Conservation (phyloP, 169 alveolate genomes). For the Babesia bovis region DNA sequence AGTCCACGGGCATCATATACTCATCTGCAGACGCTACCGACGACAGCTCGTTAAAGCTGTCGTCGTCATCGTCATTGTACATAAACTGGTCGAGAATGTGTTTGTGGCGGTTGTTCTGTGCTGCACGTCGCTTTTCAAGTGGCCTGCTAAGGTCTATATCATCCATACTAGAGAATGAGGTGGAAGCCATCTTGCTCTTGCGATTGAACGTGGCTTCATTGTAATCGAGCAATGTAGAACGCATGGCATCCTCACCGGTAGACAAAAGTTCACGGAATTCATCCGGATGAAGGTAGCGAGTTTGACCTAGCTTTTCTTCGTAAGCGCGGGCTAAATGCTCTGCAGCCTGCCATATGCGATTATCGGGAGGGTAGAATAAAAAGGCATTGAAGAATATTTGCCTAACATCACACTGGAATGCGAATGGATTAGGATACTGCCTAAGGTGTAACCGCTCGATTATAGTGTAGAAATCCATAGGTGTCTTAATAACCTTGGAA, state of each 20-base stretch:
- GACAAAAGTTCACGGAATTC: slow-evolving; percentile 39
- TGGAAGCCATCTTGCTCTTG: slow-evolving; percentile 34
- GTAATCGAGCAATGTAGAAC: slow-evolving; percentile 18
- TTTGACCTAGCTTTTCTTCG: slow-evolving; percentile 67
- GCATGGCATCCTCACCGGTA: slow-evolving; percentile 58
- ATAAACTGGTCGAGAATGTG: slow-evolving; percentile 26
- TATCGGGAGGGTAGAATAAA: slow-evolving; percentile 70
- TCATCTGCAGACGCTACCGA: slow-evolving; percentile 37
- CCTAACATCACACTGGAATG: slow-evolving; percentile 88
- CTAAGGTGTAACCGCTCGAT: slow-evolving; percentile 65
- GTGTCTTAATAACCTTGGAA: slow-evolving; percentile 35
- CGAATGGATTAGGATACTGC: slow-evolving; percentile 84
- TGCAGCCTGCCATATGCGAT: slow-evolving; percentile 81
- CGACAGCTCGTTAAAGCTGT: slow-evolving; percentile 40
- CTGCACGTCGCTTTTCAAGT: slow-evolving; percentile 39
- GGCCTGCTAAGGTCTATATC: slow-evolving; percentile 2
- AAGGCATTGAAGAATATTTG: slow-evolving; percentile 87
- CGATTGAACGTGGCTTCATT: slow-evolving; percentile 30
- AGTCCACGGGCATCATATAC: slow-evolving; percentile 17
- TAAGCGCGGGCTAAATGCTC: slow-evolving; percentile 70
- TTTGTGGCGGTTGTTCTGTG: slow-evolving; percentile 20
- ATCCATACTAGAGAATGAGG: background rate
- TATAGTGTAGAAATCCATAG: slow-evolving; percentile 67
- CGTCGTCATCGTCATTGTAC: slow-evolving; percentile 30
- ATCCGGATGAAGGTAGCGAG: slow-evolving; percentile 72